Base-by-base conservation (phyloP, 495 filamentous ascomycete species). In the Penicillium paradoxum region DNA sequence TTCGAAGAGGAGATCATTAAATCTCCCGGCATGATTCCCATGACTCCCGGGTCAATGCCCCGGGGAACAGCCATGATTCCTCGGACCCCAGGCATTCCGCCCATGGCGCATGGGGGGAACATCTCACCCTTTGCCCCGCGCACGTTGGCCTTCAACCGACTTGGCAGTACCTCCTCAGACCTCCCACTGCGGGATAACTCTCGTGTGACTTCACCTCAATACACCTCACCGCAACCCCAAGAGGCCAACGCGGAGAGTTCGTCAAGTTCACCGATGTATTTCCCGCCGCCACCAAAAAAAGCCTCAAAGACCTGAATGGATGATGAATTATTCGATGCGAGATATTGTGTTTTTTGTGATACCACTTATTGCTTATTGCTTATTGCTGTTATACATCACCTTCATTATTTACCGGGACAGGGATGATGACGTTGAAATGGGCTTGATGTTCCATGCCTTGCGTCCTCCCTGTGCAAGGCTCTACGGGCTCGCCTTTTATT, bases 1-100 rank as follows among this genome's bases (percentile, higher is more conserved):
- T 74, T 69, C 46, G 73, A 76, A 50, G 69, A 75, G 34, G 71
- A 70, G 34, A 60, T 73, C 51, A 59, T 77, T 44, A 81, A 77
- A 25, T 73, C 74, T 3, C 74, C 74, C 24, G 56, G 57, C 46
- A 62, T 66, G 55, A 64, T 73, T 40, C 69, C 70, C 11, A 68
- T 70, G 68, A 71, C 66, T 0, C 60, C 58, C 13, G 52, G 32
- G 17, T 56, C 56, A 27, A 45, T 51, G 22, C 45, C 45, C 22
- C 42, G 22, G 34, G 42, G 42, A 14, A 44, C 53, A n/a, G 55
- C 47, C 2, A 55, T 64, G 58, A 34, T 64, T 10, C 63, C 63
- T 21, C 57, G 60, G 14, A 68, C 63, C 32, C 65, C 65, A 1
- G 65, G 60, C 2, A 54, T 60, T 47, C 64, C 63, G 42, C 65